Base-by-base conservation (phyloP, 768 basidiomycete genomes). In the Hemileccinum impolitum region DNA sequence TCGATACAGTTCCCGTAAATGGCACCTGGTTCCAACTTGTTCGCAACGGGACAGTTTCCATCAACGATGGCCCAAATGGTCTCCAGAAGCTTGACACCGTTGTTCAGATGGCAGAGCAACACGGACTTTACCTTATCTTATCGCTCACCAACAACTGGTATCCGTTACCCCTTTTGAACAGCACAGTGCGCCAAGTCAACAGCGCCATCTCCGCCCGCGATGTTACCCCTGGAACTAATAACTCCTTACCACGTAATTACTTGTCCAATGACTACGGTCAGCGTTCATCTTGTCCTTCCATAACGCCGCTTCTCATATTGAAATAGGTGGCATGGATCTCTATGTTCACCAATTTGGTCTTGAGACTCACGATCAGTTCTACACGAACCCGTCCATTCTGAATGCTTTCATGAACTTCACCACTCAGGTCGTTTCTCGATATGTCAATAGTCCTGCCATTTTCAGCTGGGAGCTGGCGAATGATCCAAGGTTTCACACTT, bases 11-110 rank as follows among this genome's bases (percentile, higher is more conserved):
- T 53, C 81, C 81, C 8, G 57, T 67, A 45, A 75, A 78, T 46
- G 81, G 82, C 1, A 79, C 79, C 17, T 87, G 80, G 80, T 80
- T 87, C 65, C 82, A 85, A 51, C 66, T 78, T 13, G 70, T 85
- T 49, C 34, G 39, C n/a, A 79, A 87, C 48, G 79, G 81, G 13
- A 80, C 75, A 0, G 57, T 71, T 2, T 66, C 73, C 13, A 68
- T 87, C 60, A 87, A 87, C 57, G 67, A 71, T 34, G 82, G 82
- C 6, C 63, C 81, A 18, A 82, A 79, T 47, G 84, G 84, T 40
- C 69, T 86, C 43, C 79, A 82, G 50, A 81, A 78, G 50, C 68
- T 87, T 32, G 84, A 86, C 58, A 78, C 72, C 41, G 70, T 86
- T 26, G 58, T 83, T 28, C 59, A 73, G 43, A 66, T 79, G 45